These are phyloP conservation scores for Chimonanthus salicifolius DNA, from an alignment of 164 flowering plant species.

Conservation along the genomic window DNA sequence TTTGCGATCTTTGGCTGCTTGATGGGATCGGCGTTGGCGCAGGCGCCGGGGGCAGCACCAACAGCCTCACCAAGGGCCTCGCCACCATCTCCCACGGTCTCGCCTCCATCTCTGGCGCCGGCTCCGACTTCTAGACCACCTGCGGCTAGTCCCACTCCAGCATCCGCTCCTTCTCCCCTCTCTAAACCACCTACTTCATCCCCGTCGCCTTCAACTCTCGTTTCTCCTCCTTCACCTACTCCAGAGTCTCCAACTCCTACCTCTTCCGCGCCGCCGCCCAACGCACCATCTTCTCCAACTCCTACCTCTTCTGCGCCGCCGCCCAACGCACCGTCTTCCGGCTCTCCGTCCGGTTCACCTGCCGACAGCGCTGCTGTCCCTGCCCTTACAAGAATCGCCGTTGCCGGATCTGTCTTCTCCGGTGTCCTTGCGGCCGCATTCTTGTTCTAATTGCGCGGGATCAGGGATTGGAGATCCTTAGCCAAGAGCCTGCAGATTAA, in stretches of 20 bases:
- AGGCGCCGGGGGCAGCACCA: slow-evolving; percentile 9
- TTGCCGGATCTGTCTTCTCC: slow-evolving; percentile 4
- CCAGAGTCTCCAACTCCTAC: not conserved
- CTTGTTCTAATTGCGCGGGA: not conserved
- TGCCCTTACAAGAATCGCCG: not conserved
- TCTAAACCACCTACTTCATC: not conserved
- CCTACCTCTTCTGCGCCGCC: not conserved
- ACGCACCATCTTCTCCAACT: not conserved
- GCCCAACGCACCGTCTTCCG: not conserved
- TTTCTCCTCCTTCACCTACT: slow-evolving; percentile 1
- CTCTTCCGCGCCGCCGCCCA: not conserved
- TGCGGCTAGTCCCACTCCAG: slow-evolving; percentile 1
- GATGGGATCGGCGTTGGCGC: slow-evolving; percentile 5
- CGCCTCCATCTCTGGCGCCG: not conserved
- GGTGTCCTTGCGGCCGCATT: not conserved
- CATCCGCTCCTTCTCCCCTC: not conserved
- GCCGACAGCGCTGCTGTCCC: not conserved
- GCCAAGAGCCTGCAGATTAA: not conserved
- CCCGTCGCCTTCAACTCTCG: not conserved
- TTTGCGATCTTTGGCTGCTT: not conserved
- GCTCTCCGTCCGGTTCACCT: not conserved
- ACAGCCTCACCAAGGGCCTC: not conserved
- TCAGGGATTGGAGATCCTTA: not conserved
- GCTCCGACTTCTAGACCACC: not conserved
- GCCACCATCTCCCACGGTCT: not conserved